Conservation (phyloP, 2,329 filamentous ascomycete genomes). For the Cercospora sp. region DNA sequence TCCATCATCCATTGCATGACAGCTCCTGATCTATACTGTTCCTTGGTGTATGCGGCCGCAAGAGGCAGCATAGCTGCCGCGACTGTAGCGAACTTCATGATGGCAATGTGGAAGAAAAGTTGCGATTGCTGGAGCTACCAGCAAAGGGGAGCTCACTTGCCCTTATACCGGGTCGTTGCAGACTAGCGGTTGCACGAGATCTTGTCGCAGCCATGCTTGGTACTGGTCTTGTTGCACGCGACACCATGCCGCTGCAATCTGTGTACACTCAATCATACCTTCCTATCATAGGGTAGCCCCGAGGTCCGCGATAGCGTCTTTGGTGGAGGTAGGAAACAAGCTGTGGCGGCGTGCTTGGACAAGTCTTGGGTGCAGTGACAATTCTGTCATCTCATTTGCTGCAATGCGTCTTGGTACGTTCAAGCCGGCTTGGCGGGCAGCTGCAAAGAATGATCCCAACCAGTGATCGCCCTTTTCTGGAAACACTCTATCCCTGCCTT, state of each 20-base stretch:
- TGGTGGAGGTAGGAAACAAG: constrained; percentile 1
- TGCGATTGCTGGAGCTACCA: background rate
- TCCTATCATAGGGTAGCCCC: constrained; percentile 20
- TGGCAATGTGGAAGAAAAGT: background rate
- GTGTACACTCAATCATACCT: constrained; percentile 16
- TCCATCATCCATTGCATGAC: constrained; percentile 29
- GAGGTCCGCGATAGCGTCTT: constrained; percentile 1
- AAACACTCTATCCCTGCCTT: background rate
- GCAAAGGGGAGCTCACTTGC: background rate
- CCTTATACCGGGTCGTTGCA: constrained; percentile 10
- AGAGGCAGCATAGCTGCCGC: constrained; percentile 22
- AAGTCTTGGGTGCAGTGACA: constrained; percentile 7
- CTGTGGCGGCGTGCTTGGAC: background rate
- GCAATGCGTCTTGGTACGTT: constrained; percentile 2
- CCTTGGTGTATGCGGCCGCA: constrained; percentile 23
- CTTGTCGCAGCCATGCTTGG: constrained; percentile 5
- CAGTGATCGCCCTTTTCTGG: constrained; percentile 1
- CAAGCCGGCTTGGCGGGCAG: constrained; percentile 9
- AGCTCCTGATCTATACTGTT: constrained; percentile 24
- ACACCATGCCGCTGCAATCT: constrained; percentile 5
- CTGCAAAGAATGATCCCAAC: background rate
- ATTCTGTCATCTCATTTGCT: constrained; percentile 11
- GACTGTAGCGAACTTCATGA: constrained; percentile 24
- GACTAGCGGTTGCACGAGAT: background rate
- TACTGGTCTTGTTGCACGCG: constrained; percentile 11